Percentiles rank a stretch among this genome's conserved stretches.
Conservation (phyloP, 495 filamentous ascomycete genomes). For the Stereocaulon alpinum region DNA sequence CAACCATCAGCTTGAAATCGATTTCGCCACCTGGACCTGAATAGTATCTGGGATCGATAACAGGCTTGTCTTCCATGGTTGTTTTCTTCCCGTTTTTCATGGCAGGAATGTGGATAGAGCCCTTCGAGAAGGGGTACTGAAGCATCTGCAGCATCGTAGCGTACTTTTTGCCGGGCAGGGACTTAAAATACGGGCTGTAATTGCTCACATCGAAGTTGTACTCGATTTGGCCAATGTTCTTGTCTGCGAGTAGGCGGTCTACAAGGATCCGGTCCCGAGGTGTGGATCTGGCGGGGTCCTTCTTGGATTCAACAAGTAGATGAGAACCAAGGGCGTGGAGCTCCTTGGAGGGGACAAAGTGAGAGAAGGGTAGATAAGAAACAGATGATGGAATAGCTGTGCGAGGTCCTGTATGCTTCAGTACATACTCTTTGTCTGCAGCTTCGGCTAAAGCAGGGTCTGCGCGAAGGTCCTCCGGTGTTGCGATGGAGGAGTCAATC, state of each 20-base stretch:
- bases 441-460: slow-evolving; percentile 27
- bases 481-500: slow-evolving; percentile 31
- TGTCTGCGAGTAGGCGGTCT: slow-evolving; percentile 28
- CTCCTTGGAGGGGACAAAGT: slow-evolving; percentile 24
- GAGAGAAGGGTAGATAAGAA: slow-evolving; percentile 36
- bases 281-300: not conserved
- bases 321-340: slow-evolving; percentile 10
- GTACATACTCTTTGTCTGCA: slow-evolving; percentile 28
- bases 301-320: slow-evolving; percentile 10
- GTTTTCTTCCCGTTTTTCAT: slow-evolving; percentile 6
- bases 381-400: slow-evolving; percentile 34
- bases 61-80: slow-evolving; percentile 22
- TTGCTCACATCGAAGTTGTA: slow-evolving; percentile 42
- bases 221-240: slow-evolving; percentile 39
- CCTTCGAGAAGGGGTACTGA: slow-evolving; percentile 42
- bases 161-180: slow-evolving; percentile 37
- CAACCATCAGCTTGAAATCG: slow-evolving; percentile 35
- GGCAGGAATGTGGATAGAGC: slow-evolving; percentile 36
- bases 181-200: slow-evolving; percentile 34
- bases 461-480: slow-evolving; percentile 33
- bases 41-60: slow-evolving; percentile 40
- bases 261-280: slow-evolving; percentile 20
- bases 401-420: slow-evolving; percentile 28
- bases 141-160: slow-evolving; percentile 43
- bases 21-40: slow-evolving; percentile 28